Base-by-base conservation (phyloP, 768 basidiomycete genomes). In the Rhodosporidiobolus sp. region DNA sequence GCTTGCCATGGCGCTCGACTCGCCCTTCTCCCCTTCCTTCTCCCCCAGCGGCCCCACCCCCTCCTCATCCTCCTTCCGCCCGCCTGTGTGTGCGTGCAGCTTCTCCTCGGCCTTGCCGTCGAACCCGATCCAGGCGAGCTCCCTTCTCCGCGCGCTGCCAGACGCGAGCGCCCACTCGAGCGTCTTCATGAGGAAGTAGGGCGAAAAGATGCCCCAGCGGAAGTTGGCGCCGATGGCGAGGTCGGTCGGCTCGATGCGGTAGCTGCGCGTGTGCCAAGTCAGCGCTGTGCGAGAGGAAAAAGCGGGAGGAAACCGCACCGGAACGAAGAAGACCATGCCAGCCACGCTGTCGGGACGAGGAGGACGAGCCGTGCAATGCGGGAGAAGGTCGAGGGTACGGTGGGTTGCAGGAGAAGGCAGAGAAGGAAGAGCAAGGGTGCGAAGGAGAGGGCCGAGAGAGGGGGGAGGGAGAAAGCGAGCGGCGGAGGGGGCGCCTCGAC, bases 121-220 rank as follows among this genome's bases (percentile, higher is more conserved):
- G 53, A 74, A 74, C 26, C 73, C 73, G 24, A 74, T 43, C 73
- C 73, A 74, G 0, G 61, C 59, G 10, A 55, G n/a, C 19, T 70
- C 66, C 28, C 34, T 46, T 16, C 30, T 24, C 28, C 63, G 32
- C 12, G 48, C 69, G 17, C 45, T 35, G 8, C 52, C 50, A 26
- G 26, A 17, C 55, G 60, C 53, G 1, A 65, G 26, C 0, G 61
- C 61, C 65, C 65, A 74, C 34, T 70, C 61, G 48, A 70, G 19
- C 3, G 69, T 61, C 38, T 60, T 63, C 50, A 70, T 45, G 8
- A 64, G 19, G 34, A 67, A 57, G 30, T 70, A 63, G 0, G 73
- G 69, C 3, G 69, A 65, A 26, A 70, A 74, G 56, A 74, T 70
- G 5, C 55, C 65, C 43, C 60, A 56, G 0, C 70, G 26, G 34